These are phyloP conservation scores for Funneliformis mosseae DNA, from an alignment of 192 early-diverging fungal genomes.

Conservation along the genomic window DNA sequence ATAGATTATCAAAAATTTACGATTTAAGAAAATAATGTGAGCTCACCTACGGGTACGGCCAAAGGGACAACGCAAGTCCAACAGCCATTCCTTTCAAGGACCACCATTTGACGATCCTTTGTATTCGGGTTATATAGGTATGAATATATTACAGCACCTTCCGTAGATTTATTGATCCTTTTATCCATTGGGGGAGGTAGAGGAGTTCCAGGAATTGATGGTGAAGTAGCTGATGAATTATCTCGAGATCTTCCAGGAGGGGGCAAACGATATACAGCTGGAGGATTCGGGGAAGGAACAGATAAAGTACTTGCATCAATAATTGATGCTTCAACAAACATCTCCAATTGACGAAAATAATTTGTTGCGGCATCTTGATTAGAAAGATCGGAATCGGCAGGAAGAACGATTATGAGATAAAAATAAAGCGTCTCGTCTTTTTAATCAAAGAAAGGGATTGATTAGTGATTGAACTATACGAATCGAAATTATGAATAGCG, in stretches of 20 bases:
- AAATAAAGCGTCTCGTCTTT: constrained; percentile 20
- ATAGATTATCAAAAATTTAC: not conserved
- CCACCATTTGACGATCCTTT: constrained; percentile 44
- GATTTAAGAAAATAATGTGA: not conserved
- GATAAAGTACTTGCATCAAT: constrained; percentile 40
- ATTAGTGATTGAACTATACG: not conserved
- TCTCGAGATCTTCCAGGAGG: not conserved
- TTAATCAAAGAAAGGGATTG: not conserved
- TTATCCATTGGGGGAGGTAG: constrained; percentile 25
- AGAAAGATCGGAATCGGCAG: constrained; percentile 42
- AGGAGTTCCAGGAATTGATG: constrained; percentile 38
- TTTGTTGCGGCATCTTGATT: constrained; percentile 35
- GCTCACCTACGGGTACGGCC: constrained; percentile 59
- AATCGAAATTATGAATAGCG: not conserved
- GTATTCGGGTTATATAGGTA: constrained; percentile 49
- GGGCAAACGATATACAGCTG: constrained; percentile 28
- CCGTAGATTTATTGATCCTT: constrained; percentile 37
- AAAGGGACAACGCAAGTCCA: constrained; percentile 55
- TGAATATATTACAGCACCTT: constrained; percentile 49
- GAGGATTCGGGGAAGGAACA: not conserved
- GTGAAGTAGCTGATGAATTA: constrained; percentile 36
- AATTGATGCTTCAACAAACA: constrained; percentile 59
- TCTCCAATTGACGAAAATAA: constrained; percentile 55
- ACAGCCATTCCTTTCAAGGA: constrained; percentile 44
- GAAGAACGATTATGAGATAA: constrained; percentile 17